Evolutionary conservation across 1,284 basidiomycete species (phyloP), one percentile per base, ranked within the genome.

Genomic region (Rhizoctonia solani): DNA sequence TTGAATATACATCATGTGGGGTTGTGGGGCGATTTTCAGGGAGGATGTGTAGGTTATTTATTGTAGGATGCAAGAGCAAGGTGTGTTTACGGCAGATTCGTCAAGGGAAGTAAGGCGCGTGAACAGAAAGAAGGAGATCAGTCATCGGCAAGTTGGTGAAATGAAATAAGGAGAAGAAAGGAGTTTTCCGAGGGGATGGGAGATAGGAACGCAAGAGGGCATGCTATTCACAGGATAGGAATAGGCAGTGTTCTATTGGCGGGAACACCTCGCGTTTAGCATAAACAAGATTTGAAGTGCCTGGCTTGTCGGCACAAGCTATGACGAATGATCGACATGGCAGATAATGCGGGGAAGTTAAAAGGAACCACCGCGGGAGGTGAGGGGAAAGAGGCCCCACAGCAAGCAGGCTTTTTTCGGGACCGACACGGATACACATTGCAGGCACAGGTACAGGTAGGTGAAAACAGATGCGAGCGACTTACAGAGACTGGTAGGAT

Each of bases 401-500:
- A 42, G 8, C 8, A 46, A 39, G 37, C 37, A 16, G 37, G 37
- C n/a, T n/a, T n/a, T n/a, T n/a, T n/a, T n/a, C n/a, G n/a, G n/a
- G n/a, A n/a, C n/a, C n/a, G n/a, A n/a, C n/a, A n/a, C n/a, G n/a
- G n/a, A n/a, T n/a, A n/a, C n/a, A n/a, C n/a, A n/a, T n/a, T n/a
- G n/a, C n/a, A n/a, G n/a, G n/a, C n/a, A n/a, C n/a, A n/a, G n/a
- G n/a, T 49, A 30, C 53, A 34, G 50, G 42, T 52, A 25, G 69
- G 29, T 54, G 14, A 69, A 41, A n/a, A n/a, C n/a, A 14, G 56
- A 21, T 30, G 46, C n/a, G 2, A 46, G 44, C 44, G 13, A 83
- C 88, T 81, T 76, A 94, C 92, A 95, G 59, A 95, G 80, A 75
- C 88, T 89, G 79, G 85, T 87, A 25, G 87, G 82, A 74, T 95